Evolutionary conservation across 345 rosid genomes (phyloP).

Genomic region (Eucalyptus dawsonii): DNA sequence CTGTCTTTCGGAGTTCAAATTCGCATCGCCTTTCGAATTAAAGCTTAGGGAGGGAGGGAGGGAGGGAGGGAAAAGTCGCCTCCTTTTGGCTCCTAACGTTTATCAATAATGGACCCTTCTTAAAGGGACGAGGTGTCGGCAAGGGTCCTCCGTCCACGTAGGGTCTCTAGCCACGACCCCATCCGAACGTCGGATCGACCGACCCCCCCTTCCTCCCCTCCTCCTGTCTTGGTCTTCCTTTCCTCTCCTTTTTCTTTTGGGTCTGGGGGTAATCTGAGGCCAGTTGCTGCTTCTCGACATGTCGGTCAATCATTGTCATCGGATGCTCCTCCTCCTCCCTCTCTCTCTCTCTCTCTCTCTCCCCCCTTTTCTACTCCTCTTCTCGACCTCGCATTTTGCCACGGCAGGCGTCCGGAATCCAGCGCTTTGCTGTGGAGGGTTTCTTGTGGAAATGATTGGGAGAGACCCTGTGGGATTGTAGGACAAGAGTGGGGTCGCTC

Average conservation of each 20-base stretch:
- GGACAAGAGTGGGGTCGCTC: neutral
- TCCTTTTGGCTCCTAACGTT: neutral
- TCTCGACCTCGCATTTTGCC: neutral
- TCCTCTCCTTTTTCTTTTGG: neutral
- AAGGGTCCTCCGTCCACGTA: neutral
- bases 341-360: neutral
- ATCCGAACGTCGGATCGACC: neutral
- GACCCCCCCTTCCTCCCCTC: no score
- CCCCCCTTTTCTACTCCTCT: neutral
- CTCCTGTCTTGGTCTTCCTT: neutral
- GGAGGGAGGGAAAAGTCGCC: neutral
- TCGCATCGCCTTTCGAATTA: neutral
- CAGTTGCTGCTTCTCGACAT: neutral
- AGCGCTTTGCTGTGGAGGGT: neutral
- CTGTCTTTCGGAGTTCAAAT: neutral
- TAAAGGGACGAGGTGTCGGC: neutral
- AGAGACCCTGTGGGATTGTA: neutral
- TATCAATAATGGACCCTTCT: neutral
- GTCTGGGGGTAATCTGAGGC: neutral
- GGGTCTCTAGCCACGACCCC: neutral
- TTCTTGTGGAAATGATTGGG: neutral
- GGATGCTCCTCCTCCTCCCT: neutral
- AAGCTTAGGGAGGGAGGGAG: neutral
- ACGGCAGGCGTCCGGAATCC: neutral
- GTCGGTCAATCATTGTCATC: neutral